These are phyloP conservation scores for Colletotrichum tanaceti DNA, from an alignment of 2,329 filamentous ascomycete species.

Conservation along the genomic window DNA sequence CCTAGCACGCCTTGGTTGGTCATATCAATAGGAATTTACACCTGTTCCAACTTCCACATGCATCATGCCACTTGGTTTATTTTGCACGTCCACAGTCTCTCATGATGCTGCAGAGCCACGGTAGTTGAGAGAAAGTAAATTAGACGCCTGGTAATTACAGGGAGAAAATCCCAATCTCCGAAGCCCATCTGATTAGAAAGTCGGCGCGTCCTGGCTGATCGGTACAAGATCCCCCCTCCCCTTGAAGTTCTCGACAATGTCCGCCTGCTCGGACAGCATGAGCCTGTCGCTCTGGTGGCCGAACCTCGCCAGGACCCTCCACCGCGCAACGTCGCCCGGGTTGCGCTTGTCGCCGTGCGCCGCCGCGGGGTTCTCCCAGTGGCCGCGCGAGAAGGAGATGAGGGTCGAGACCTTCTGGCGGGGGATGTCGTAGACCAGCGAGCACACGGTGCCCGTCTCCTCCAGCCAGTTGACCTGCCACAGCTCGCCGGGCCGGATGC, in stretches of 20 bases:
- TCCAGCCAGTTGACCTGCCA: slow-evolving; percentile 73
- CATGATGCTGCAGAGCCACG: background rate
- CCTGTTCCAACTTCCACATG: no score
- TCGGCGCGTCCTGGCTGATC: slow-evolving; percentile 52
- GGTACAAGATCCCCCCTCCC: slow-evolving; percentile 60
- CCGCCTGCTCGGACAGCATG: slow-evolving; percentile 65
- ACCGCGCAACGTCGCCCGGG: slow-evolving; percentile 60
- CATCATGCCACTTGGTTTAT: no score
- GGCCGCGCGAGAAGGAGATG: slow-evolving; percentile 65
- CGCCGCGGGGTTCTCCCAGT: slow-evolving; percentile 63
- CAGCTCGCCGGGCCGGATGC: slow-evolving; percentile 66
- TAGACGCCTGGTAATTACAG: background rate
- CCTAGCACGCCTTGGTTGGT: no score
- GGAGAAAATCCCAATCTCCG: background rate
- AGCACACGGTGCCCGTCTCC: slow-evolving; percentile 68
- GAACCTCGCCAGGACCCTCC: slow-evolving; percentile 60
- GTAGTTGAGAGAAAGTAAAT: no score
- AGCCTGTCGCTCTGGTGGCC: slow-evolving; percentile 63
- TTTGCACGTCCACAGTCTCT: no score
- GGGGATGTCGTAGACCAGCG: slow-evolving; percentile 66
- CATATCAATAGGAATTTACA: no score
- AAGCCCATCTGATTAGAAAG: slow-evolving; percentile 11
- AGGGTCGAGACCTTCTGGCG: slow-evolving; percentile 62
- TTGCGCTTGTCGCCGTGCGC: slow-evolving; percentile 69
- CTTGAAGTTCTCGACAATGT: slow-evolving; percentile 61